Evolutionary conservation across 1,284 basidiomycete genomes (phyloP), one percentile per base, ranked within the genome.

Genomic region (Ganoderma lingzhi): DNA sequence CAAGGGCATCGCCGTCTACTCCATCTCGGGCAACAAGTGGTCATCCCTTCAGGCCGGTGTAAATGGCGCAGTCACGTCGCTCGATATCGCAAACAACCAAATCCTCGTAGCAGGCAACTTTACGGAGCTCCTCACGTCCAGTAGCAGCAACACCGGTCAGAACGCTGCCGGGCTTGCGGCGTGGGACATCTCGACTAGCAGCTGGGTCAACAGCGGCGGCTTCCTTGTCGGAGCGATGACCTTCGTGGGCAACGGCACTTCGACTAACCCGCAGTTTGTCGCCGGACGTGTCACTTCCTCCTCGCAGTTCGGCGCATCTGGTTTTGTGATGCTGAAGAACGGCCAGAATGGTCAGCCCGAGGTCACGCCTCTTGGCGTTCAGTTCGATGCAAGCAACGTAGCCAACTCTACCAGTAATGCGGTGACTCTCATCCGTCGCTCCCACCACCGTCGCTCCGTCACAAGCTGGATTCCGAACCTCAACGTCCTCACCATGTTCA

Each of bases 31-130:
- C 48, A 88, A 91, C 70, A 78, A 85, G 15, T 99, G 97, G 96
- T 81, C 82, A 2, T 74, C 92, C 1, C 82, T 99, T 3, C 88
- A 84, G 6, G 89, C 85, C 59, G 97, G 97, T 42, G 84, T 98
- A 8, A 87, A 96, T 71, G 96, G 96, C 2, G 78, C 80, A 0
- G 95, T 98, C 12, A 82, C 85, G 5, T 85, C 86, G 39, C 82
- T 97, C 32, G 82, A 85, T 19, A 77, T 93, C 44, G 79, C 82
- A 32, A 80, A 86, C 62, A 80, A 81, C 23, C 84, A 87, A 61
- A 70, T 97, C 10, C 84, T 92, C 59, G 86, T 96, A 1, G 87
- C 88, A 0, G 96, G 96, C 6, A 91, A 90, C 76, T 97, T 98
- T 80, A 90, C 90, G 1, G 81, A 84, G 58, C 78, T 90, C 6